phyloP scores from a whole-genome alignment of 352 stramenopile genomes.

The Thraustotheca clavata region DNA sequence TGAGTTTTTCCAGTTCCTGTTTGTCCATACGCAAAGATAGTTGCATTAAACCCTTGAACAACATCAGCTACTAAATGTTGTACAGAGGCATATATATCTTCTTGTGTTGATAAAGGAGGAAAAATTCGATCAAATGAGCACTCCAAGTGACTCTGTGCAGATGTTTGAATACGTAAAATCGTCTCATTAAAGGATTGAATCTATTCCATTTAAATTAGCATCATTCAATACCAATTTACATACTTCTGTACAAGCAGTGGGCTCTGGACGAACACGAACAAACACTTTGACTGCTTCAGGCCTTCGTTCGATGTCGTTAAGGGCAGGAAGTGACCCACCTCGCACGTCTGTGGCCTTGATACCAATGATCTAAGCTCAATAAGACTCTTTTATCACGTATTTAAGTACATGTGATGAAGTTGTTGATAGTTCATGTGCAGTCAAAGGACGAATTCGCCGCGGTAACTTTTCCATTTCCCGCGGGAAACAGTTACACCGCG shows the following conservation, averaged over 20 bases:
- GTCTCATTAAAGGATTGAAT: conserved; percentile 1
- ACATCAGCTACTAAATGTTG: conserved; percentile 51
- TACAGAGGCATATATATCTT: conserved; percentile 67
- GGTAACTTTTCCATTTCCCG: too few relatives aligned
- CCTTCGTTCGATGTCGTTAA: not conserved
- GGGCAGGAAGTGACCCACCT: too few relatives aligned
- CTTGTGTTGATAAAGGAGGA: conserved; percentile 42
- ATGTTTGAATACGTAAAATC: conserved; percentile 3
- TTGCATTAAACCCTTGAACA: conserved; percentile 83
- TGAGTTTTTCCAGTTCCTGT: conserved; percentile 89
- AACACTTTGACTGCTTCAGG: conserved; percentile 47
- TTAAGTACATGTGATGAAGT: not conserved
- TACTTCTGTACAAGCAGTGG: conserved; percentile 36
- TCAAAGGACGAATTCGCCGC: not conserved
- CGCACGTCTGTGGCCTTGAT: conserved; percentile 3
- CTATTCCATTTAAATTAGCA: not conserved
- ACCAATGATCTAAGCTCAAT: not conserved
- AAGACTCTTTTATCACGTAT: not conserved
- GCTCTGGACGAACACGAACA: conserved; percentile 52
- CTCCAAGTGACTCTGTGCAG: conserved; percentile 31
- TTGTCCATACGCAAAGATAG: conserved; percentile 88
- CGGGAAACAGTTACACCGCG: not conserved
- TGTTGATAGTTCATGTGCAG: not conserved
- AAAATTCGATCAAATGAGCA: conserved; percentile 77
- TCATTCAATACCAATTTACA: not conserved